phyloP scores from a whole-genome alignment of 2,329 filamentous ascomycete genomes.

The Epichloe elymi region DNA sequence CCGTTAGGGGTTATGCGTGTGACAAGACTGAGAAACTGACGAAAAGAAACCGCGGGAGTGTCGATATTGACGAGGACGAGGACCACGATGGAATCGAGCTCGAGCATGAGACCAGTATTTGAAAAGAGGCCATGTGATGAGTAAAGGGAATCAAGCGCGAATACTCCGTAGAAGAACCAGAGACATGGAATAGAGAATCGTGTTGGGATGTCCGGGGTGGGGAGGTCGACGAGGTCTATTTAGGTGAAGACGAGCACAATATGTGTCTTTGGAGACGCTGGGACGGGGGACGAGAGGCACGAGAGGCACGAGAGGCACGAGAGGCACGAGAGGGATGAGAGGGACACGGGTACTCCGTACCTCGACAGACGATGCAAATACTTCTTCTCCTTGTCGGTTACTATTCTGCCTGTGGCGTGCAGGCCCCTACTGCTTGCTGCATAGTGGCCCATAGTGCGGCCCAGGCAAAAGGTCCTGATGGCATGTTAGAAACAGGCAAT shows the following conservation, averaged over 20 bases:
- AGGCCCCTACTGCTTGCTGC: background rate
- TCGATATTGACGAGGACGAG: background rate
- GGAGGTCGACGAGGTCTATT: conserved; percentile 3
- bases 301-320: no score
- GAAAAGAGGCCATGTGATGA: background rate
- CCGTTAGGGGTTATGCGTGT: background rate
- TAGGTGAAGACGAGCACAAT: background rate
- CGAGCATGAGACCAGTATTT: background rate
- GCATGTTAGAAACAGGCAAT: background rate
- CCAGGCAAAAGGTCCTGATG: background rate
- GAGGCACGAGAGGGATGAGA: background rate
- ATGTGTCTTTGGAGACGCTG: background rate
- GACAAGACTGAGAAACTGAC: background rate
- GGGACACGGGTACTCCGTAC: conserved; percentile 1
- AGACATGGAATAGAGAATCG: background rate
- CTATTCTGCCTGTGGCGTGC: conserved; percentile 2
- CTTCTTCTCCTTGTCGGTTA: background rate
- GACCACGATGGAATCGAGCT: background rate
- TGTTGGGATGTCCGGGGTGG: background rate
- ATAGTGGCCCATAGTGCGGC: background rate
- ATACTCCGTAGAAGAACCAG: background rate
- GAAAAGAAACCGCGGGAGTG: background rate
- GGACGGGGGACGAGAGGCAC: background rate
- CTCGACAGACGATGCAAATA: background rate
- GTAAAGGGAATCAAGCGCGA: background rate